Conservation (phyloP, 257 asterid species). For the Nemophila menziesii region DNA sequence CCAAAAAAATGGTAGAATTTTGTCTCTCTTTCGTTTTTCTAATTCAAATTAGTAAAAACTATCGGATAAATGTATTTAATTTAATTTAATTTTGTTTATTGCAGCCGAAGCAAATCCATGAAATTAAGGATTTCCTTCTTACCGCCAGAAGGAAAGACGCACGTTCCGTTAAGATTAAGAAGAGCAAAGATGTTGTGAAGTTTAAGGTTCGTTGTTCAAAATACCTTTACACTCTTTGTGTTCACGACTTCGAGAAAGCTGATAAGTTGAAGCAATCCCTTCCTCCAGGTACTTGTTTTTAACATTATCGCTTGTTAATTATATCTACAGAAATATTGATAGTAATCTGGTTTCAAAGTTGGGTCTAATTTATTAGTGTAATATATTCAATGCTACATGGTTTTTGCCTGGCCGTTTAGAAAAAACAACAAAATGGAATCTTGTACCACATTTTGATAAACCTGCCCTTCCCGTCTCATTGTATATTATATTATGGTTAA, state of each 20-base stretch:
- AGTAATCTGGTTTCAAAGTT: too few species aligned
- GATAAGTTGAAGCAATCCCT: not conserved
- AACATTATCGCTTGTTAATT: too few species aligned
- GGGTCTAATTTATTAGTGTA: too few species aligned
- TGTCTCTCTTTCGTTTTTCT: too few species aligned
- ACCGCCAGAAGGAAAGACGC: not conserved
- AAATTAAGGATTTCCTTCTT: not conserved
- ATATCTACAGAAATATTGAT: too few species aligned
- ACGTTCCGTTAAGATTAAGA: not conserved
- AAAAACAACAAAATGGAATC: too few species aligned
- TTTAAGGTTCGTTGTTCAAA: not conserved
- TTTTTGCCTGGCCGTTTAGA: too few species aligned
- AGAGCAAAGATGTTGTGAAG: not conserved
- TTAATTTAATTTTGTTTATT: not conserved
- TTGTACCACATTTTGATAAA: too few species aligned
- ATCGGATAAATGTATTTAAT: too few species aligned
- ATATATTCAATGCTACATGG: too few species aligned
- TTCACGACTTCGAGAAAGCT: not conserved
- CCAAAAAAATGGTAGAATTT: not conserved
- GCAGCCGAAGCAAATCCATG: slow-evolving; percentile 1
- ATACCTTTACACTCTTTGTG: not conserved
- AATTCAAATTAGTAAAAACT: not conserved
- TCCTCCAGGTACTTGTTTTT: not conserved
- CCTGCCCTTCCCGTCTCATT: too few species aligned
- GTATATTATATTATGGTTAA: too few species aligned